These are phyloP conservation scores for Monilinia vaccinii-corymbosi DNA, from an alignment of 2,329 filamentous ascomycete genomes.

Conservation along the genomic window DNA sequence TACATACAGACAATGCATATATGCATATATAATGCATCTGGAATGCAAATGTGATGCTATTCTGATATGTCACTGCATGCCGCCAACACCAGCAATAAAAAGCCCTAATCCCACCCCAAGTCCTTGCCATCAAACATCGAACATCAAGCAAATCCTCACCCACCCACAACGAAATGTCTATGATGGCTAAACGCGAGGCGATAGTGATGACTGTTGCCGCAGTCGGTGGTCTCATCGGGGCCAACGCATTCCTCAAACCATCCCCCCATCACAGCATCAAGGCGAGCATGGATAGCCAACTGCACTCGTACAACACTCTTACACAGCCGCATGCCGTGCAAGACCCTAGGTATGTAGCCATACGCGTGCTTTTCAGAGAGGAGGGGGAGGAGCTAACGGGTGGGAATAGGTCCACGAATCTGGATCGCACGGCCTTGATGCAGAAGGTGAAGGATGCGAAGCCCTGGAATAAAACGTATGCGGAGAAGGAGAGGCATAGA, in stretches of 20 bases:
- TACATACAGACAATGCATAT: background rate
- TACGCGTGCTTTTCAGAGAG: background rate
- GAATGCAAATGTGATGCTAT: no score
- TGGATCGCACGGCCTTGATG: conserved; percentile 14
- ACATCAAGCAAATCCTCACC: background rate
- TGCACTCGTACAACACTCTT: conserved; percentile 2
- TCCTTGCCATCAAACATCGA: background rate
- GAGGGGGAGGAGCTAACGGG: background rate
- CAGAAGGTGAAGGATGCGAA: conserved; percentile 11
- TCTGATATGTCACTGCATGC: background rate
- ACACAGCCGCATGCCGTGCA: background rate
- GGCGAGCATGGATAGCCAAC: background rate
- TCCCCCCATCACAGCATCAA: conserved; percentile 5
- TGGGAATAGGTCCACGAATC: conserved; percentile 12
- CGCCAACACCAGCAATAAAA: background rate
- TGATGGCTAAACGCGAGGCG: conserved; percentile 5
- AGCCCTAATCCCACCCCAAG: background rate
- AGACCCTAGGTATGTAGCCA: conserved; percentile 5
- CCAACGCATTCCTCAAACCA: conserved; percentile 1
- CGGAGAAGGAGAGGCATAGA: conserved; percentile 10
- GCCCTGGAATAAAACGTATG: conserved; percentile 14
- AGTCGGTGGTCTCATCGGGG: conserved; percentile 2
- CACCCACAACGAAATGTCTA: background rate
- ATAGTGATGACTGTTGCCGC: conserved; percentile 1
- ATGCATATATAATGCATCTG: background rate